Conservation (phyloP, 306 rosid species). For the Abrus precatorius region DNA sequence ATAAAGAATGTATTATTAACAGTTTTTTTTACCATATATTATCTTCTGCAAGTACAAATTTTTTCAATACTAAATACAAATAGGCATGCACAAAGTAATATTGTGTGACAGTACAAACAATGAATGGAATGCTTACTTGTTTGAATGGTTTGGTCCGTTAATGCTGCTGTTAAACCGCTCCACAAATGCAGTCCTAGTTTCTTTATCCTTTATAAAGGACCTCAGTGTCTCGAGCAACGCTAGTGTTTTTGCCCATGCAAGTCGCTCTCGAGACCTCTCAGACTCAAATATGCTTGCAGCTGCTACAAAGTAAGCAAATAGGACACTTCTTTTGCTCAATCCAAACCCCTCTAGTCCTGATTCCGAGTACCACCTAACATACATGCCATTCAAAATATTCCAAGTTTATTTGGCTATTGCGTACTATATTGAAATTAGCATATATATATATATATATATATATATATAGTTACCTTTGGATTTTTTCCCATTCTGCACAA, state of each 20-base stretch:
- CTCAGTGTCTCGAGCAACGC: constrained; percentile 57
- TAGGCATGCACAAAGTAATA: not conserved
- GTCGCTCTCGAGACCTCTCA: constrained; percentile 69
- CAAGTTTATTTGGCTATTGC: not conserved
- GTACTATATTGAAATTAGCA: too few relatives aligned
- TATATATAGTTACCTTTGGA: constrained; percentile 61
- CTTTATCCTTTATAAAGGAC: constrained; percentile 47
- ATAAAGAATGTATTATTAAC: too few relatives aligned
- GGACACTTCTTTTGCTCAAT: constrained; percentile 58
- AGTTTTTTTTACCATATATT: not conserved
- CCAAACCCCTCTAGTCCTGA: constrained; percentile 67
- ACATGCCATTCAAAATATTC: not conserved
- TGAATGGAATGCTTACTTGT: constrained; percentile 24
- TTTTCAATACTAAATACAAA: not conserved
- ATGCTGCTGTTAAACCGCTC: constrained; percentile 50
- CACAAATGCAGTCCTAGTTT: constrained; percentile 56
- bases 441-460: too few relatives aligned
- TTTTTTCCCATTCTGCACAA: constrained; percentile 66
- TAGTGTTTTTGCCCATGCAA: constrained; percentile 78
- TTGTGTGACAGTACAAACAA: not conserved
- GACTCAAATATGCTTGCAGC: constrained; percentile 78
- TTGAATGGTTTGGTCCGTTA: constrained; percentile 34
- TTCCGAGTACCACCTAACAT: constrained; percentile 75
- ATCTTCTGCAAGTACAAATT: not conserved
- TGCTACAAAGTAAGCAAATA: constrained; percentile 68